Percentiles rank a stretch among this genome's conserved stretches.
phyloP scores from a whole-genome alignment of 2,329 filamentous ascomycete species.

The Fusarium goolgardi region DNA sequence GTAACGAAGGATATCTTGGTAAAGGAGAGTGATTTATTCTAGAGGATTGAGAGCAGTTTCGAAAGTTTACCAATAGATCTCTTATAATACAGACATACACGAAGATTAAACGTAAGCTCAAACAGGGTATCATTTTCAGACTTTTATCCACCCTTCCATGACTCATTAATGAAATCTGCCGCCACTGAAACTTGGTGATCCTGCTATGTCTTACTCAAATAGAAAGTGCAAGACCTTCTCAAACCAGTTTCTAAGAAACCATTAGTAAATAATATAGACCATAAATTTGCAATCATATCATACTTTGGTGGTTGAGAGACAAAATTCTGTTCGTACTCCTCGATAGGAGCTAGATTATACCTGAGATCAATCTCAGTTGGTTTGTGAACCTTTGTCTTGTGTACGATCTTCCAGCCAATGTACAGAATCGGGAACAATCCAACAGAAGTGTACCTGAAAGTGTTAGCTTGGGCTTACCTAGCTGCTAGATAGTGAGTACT shows the following conservation, averaged over 20 bases:
- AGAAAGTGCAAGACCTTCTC: conserved; percentile 15
- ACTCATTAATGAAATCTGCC: not conserved
- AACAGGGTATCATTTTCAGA: not conserved
- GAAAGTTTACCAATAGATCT: no score
- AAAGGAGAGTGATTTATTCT: conserved; percentile 9
- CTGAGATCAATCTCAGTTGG: conserved; percentile 11
- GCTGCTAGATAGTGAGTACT: conserved; percentile 44
- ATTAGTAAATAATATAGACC: not conserved
- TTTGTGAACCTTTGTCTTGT: conserved; percentile 16
- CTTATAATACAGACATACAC: no score
- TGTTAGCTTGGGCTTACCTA: rapidly evolving
- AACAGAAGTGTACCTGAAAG: conserved; percentile 8
- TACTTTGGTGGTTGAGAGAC: conserved; percentile 15
- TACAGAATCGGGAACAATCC: conserved; percentile 11
- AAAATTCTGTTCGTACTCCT: conserved; percentile 15
- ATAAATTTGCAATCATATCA: rapidly evolving
- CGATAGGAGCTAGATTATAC: conserved; percentile 4
- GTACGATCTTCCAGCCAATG: conserved; percentile 17
- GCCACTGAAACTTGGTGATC: no score
- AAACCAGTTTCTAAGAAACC: conserved; percentile 3
- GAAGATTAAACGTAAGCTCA: not conserved
- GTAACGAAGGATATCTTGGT: conserved; percentile 15
- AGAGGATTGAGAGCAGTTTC: not conserved
- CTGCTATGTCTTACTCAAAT: not conserved
- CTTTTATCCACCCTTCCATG: not conserved